These are phyloP conservation scores for Blastobotrys buckinghamii DNA, from an alignment of 1,139 yeast genomes.

Conservation along the genomic window DNA sequence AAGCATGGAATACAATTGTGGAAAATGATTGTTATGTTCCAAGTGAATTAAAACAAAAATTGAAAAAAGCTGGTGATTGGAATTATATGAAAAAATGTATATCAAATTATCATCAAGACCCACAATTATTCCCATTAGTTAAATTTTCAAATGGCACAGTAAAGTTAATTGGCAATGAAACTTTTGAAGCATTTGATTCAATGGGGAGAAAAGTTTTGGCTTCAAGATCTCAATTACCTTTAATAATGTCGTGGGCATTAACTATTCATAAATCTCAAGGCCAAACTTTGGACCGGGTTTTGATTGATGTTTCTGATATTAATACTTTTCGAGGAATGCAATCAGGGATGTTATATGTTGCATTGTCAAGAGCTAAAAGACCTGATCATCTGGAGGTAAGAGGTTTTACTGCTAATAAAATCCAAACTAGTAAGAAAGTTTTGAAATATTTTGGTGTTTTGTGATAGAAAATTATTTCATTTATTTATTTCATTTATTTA, in stretches of 20 bases:
- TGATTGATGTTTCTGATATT: conserved; percentile 52
- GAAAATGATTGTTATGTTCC: not conserved
- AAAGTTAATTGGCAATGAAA: not conserved
- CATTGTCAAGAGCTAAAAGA: conserved; percentile 79
- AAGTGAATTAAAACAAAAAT: not conserved
- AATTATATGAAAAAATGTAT: not conserved
- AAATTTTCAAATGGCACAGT: not conserved
- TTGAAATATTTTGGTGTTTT: not conserved
- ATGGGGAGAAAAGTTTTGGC: not conserved
- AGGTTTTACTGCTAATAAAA: not conserved
- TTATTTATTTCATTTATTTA: not conserved
- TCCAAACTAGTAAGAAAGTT: not conserved
- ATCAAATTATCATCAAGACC: not conserved
- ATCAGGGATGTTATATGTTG: conserved; percentile 85
- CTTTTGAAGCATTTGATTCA: not conserved
- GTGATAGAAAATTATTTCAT: not conserved
- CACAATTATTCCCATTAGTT: not conserved
- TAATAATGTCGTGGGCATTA: conserved; percentile 79
- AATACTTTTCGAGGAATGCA: conserved; percentile 43
- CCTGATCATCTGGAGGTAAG: conserved; percentile 63
- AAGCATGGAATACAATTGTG: not conserved
- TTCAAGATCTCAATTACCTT: conserved; percentile 54
- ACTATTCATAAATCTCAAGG: conserved; percentile 93
- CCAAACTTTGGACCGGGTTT: conserved; percentile 73
- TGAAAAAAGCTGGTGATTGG: not conserved